Conservation (phyloP, 768 basidiomycete species). For the Lactarius sanguifluus region DNA sequence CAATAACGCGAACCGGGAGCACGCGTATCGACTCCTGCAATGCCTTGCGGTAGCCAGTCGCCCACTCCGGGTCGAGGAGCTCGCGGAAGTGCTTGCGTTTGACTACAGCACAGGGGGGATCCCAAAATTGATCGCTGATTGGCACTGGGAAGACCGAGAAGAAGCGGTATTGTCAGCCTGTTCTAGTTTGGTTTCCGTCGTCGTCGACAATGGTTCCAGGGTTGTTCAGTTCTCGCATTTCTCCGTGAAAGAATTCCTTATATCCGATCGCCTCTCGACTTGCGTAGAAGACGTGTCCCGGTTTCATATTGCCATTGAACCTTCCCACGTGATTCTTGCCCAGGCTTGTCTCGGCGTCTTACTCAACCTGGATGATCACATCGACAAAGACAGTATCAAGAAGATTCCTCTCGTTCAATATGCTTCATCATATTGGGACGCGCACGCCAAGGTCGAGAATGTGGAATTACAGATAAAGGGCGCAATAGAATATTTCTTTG, state of each 20-base stretch:
- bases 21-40: neutral
- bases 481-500: neutral
- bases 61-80: neutral
- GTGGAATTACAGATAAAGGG: neutral
- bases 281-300: neutral
- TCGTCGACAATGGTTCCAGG: neutral
- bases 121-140: neutral
- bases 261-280: neutral
- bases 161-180: neutral
- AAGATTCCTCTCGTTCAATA: neutral
- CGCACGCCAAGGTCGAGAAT: neutral
- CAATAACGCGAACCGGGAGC: neutral
- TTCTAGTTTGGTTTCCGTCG: neutral
- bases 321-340: neutral
- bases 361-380: neutral
- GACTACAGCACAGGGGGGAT: neutral
- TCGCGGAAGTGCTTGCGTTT: neutral
- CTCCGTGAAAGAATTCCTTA: neutral
- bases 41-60: neutral
- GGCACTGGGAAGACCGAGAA: neutral
- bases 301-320: neutral
- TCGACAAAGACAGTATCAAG: neutral
- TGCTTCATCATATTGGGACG: neutral
- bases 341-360: neutral
- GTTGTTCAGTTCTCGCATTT: neutral